Evolutionary conservation across 345 rosid genomes (phyloP).

Genomic region (Eucalyptus curtisii): DNA sequence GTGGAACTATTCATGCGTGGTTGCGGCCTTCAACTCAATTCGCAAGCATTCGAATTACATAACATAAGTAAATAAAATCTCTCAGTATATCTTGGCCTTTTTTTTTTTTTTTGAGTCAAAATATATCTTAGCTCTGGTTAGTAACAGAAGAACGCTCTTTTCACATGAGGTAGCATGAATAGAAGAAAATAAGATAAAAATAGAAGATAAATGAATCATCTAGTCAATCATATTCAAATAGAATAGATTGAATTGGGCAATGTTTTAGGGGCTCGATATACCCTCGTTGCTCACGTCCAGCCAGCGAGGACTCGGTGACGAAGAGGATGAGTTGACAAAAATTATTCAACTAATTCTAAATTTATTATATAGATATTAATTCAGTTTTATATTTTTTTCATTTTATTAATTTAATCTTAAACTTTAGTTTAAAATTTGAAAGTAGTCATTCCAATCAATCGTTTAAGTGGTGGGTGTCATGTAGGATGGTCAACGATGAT

Average conservation of each 20-base stretch:
- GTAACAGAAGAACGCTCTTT: neutral
- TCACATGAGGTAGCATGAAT: neutral
- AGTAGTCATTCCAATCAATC: accelerated
- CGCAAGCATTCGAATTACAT: neutral
- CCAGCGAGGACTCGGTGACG: neutral
- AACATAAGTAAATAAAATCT: neutral
- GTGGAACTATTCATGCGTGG: neutral
- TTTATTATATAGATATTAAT: accelerated
- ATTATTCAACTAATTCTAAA: no score
- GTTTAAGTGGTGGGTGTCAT: accelerated
- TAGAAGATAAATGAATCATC: neutral
- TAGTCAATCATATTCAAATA: no score
- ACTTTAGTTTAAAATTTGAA: no score
- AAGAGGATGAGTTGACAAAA: no score
- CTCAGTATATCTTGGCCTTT: neutral
- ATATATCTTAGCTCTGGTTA: neutral
- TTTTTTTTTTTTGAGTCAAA: neutral
- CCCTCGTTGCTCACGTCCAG: neutral
- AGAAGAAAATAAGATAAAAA: neutral
- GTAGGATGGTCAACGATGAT: neutral
- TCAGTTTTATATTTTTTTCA: accelerated
- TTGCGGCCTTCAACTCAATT: neutral
- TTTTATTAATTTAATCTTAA: accelerated
- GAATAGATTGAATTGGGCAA: no score
- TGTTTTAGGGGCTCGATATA: no score